Evolutionary conservation across 2,329 filamentous ascomycete species (phyloP).

Genomic region (Pyrenophora seminiperda): DNA sequence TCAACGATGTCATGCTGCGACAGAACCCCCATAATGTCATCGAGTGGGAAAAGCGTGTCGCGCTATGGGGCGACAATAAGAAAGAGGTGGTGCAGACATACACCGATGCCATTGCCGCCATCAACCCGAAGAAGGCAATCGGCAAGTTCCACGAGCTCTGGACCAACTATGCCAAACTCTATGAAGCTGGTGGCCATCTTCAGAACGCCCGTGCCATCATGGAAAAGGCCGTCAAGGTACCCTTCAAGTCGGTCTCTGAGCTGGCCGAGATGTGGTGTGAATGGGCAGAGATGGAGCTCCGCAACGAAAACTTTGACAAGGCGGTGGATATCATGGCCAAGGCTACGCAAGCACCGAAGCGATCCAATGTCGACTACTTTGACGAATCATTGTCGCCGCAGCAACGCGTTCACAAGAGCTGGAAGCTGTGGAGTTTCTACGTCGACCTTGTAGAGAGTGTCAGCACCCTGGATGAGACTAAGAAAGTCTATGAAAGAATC

Average conservation of each 20-base stretch:
- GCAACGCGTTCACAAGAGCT: conserved; percentile 97
- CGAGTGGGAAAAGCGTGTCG: conserved; percentile 98
- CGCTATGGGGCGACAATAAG: conserved; percentile 92
- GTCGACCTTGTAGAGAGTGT: conserved; percentile 97
- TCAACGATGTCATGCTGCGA: conserved; percentile 92
- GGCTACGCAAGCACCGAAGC: conserved; percentile 93
- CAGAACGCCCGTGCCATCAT: conserved; percentile 88
- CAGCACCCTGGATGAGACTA: conserved; percentile 86
- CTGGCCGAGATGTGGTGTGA: conserved; percentile 98
- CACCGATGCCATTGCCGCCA: conserved; percentile 88
- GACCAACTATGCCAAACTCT: conserved; percentile 97
- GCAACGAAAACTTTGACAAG: conserved; percentile 93
- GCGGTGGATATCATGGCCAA: conserved; percentile 97
- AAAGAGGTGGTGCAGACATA: conserved; percentile 91
- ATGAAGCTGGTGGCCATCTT: conserved; percentile 85
- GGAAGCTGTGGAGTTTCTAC: conserved; percentile 99
- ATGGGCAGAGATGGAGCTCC: conserved; percentile 97
- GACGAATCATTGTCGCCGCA: conserved; percentile 93
- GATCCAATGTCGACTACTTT: conserved; percentile 99
- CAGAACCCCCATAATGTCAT: conserved; percentile 96
- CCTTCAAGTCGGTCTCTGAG: conserved; percentile 96
- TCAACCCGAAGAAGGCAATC: conserved; percentile 90
- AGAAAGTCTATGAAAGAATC: conserved; percentile 93
- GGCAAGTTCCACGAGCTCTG: conserved; percentile 94
- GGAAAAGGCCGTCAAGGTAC: conserved; percentile 97